These are phyloP conservation scores for Aspergillus olivimuriae DNA, from an alignment of 495 filamentous ascomycete species.

Conservation along the genomic window DNA sequence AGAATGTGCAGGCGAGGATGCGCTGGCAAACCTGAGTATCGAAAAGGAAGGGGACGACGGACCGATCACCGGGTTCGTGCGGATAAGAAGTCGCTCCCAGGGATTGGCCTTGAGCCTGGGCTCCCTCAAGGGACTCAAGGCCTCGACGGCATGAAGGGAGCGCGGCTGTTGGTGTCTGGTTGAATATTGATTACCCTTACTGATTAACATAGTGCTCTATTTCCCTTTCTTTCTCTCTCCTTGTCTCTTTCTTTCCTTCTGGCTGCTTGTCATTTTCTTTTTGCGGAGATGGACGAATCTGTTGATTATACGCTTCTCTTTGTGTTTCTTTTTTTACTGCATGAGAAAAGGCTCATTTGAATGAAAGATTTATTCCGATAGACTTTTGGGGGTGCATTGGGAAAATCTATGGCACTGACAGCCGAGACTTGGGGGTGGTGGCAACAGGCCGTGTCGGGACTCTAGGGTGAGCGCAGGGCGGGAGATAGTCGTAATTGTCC, in stretches of 20 bases:
- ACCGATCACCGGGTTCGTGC: conserved; percentile 95
- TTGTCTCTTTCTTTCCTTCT: conserved; percentile 15
- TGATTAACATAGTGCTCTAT: conserved; percentile 10
- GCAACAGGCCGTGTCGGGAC: neutral
- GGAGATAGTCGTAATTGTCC: too few relatives aligned
- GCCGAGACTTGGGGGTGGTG: neutral
- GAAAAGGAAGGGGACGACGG: conserved; percentile 96
- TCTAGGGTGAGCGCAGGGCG: too few relatives aligned
- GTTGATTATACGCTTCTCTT: conserved; percentile 25
- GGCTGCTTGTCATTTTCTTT: conserved; percentile 17
- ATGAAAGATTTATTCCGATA: conserved; percentile 12
- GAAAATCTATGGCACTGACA: too few relatives aligned
- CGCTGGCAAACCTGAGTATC: conserved; percentile 93
- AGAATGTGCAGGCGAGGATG: conserved; percentile 84
- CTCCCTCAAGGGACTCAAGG: conserved; percentile 87
- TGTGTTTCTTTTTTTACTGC: conserved; percentile 23
- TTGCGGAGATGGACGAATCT: conserved; percentile 25
- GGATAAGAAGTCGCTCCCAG: conserved; percentile 96
- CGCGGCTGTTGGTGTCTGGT: conserved; percentile 11
- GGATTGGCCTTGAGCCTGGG: conserved; percentile 91
- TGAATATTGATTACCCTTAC: conserved; percentile 19
- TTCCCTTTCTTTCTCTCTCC: conserved; percentile 7
- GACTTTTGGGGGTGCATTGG: neutral
- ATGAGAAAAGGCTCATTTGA: conserved; percentile 21
- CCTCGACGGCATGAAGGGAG: conserved; percentile 39